Conservation (phyloP, 257 asterid species). For the Schizonepeta tenuifolia region DNA sequence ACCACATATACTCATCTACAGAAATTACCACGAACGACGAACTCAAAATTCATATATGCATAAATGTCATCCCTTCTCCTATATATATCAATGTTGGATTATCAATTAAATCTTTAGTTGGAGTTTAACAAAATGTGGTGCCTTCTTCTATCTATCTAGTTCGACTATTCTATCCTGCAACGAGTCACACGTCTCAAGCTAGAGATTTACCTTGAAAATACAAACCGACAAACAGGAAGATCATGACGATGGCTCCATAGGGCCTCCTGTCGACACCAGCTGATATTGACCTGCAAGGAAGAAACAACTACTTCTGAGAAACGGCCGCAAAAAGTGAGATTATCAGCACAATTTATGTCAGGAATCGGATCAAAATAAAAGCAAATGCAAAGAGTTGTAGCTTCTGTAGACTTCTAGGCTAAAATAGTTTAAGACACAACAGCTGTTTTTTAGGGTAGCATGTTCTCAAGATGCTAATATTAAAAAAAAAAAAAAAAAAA, state of each 20-base stretch:
- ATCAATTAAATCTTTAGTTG: neutral
- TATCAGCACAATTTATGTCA: neutral
- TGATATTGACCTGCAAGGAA: conserved; percentile 51
- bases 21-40: neutral
- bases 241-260: conserved; percentile 33
- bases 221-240: conserved; percentile 47
- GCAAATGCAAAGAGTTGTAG: neutral
- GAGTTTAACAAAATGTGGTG: neutral
- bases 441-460: neutral
- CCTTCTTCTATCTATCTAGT: conserved; percentile 25
- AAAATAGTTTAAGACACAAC: neutral
- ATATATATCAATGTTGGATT: neutral
- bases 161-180: conserved; percentile 31
- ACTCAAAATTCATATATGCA: neutral
- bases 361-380: neutral
- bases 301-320: conserved; percentile 11
- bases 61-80: neutral
- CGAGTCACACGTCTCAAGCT: conserved; percentile 41
- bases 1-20: neutral
- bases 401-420: neutral
- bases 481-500: neutral
- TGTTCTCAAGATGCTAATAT: too few species aligned
- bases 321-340: neutral
- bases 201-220: conserved; percentile 50
- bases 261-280: conserved; percentile 45